Base-by-base conservation (phyloP, 2,329 filamentous ascomycete species). In the Colletotrichum tropicicola region DNA sequence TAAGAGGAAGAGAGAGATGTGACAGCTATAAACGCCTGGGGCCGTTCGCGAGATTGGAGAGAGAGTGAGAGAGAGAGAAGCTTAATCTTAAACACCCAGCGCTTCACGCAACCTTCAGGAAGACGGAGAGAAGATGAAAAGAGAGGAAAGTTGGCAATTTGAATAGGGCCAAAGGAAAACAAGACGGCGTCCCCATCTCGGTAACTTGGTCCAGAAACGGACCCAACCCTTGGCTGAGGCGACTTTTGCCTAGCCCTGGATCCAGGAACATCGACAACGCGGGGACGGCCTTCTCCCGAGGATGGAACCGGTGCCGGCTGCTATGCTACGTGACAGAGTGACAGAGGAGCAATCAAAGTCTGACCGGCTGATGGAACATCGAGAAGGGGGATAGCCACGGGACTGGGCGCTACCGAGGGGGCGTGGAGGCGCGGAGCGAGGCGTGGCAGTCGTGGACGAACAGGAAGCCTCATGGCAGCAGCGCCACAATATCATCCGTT, bases 401-500 rank as follows among this genome's bases (percentile, higher is more conserved):
- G n/a, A 30, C 7, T 55, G 28, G 39, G 43, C 37, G 35, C 43
- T 61, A 10, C 49, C 49, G 35, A 37, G 39, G 23, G 23, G 23
- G 25, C 19, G 21, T 23, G 41, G 28, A 43, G 43, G 30, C 51
- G n/a, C 13, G 21, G n/a, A 17, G 21, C n/a, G 15, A 37, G 35
- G 47, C 55, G 27, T 28, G 56, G 41, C 10, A 30, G 48, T 51
- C 47, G 48, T 65, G 27, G 57, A 61, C 57, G 28, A 62, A 62
- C 62, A 49, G 39, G 57, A 51, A 62, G 48, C 21, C 21, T 60
- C 32, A 48, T 25, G 39, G 44, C 56, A 37, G 21, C 17, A 43
- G 43, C 48, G 61, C 56, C 61, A 60, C 61, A 65, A 25, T 60
- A n/a, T 37, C 61, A 60, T 45, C 35, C 35, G 59, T 23, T 28